Evolutionary conservation across 2,329 filamentous ascomycete species (phyloP).

Genomic region (Lecanicillium sp.): DNA sequence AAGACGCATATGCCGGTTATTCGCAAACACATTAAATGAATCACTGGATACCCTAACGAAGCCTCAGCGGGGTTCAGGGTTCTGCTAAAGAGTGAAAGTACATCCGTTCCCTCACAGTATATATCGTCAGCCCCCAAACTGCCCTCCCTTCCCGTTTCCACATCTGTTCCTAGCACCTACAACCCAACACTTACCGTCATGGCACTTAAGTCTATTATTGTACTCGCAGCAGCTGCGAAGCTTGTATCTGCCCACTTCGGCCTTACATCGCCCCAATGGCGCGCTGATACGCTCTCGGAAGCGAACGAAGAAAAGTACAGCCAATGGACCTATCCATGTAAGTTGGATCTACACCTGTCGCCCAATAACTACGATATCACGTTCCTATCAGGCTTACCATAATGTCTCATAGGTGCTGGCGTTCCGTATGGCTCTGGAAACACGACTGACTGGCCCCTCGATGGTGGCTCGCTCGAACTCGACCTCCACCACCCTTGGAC

Average conservation of each 20-base stretch:
- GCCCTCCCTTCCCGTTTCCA: too few relatives aligned
- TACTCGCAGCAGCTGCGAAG: slow-evolving; percentile 27
- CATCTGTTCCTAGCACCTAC: too few relatives aligned
- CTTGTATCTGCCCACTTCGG: slow-evolving; percentile 40
- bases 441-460: slow-evolving; percentile 46
- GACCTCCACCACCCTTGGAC: slow-evolving; percentile 44
- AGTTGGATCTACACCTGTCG: slow-evolving; percentile 13
- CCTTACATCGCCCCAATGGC: slow-evolving; percentile 39
- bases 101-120: too few relatives aligned
- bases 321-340: slow-evolving; percentile 47
- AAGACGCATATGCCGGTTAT: too few relatives aligned
- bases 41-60: too few relatives aligned
- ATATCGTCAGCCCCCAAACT: too few relatives aligned
- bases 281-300: slow-evolving; percentile 36
- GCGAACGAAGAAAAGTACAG: slow-evolving; percentile 31
- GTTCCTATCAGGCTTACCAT: too few relatives aligned
- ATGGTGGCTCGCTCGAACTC: slow-evolving; percentile 39
- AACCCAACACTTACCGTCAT: too few relatives aligned
- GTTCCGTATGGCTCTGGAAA: slow-evolving; percentile 36
- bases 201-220: not conserved
- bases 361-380: not conserved
- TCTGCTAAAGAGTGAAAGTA: too few relatives aligned
- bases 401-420: slow-evolving; percentile 36
- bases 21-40: too few relatives aligned
- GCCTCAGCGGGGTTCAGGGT: too few relatives aligned